These are phyloP conservation scores for Pseudogymnoascus sp. DNA, from an alignment of 2,329 filamentous ascomycete species.

Conservation along the genomic window DNA sequence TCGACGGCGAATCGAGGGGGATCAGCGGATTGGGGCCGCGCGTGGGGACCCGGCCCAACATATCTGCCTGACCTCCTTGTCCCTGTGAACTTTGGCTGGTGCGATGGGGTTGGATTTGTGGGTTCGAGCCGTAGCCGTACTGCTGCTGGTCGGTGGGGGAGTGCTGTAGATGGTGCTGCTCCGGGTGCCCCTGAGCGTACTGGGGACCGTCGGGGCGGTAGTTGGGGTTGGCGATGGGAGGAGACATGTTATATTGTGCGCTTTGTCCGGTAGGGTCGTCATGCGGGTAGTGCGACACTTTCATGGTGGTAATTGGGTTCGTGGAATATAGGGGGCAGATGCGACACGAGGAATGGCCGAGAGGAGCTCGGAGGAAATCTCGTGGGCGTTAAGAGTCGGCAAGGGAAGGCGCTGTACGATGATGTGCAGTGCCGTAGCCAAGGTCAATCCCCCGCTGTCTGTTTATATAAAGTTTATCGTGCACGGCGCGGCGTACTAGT, in stretches of 20 bases:
- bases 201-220: neutral
- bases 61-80: neutral
- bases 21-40: neutral
- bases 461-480: conserved; percentile 3
- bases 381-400: neutral
- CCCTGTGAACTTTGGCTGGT: conserved; percentile 2
- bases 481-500: neutral
- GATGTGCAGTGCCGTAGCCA: neutral
- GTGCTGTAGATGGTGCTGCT: neutral
- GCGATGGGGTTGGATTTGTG: neutral
- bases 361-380: neutral
- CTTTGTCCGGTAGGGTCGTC: conserved; percentile 1
- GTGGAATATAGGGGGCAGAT: neutral
- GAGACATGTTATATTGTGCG: conserved; percentile 3
- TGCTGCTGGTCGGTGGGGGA: neutral
- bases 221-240: neutral
- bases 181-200: neutral
- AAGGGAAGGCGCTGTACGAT: conserved; percentile 1
- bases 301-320: neutral
- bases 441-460: neutral
- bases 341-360: neutral
- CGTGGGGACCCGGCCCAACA: neutral
- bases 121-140: neutral
- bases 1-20: conserved; percentile 2
- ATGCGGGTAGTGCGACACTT: conserved; percentile 6